Base-by-base conservation (phyloP, 2,329 filamentous ascomycete species). In the Epichloe sibirici region DNA sequence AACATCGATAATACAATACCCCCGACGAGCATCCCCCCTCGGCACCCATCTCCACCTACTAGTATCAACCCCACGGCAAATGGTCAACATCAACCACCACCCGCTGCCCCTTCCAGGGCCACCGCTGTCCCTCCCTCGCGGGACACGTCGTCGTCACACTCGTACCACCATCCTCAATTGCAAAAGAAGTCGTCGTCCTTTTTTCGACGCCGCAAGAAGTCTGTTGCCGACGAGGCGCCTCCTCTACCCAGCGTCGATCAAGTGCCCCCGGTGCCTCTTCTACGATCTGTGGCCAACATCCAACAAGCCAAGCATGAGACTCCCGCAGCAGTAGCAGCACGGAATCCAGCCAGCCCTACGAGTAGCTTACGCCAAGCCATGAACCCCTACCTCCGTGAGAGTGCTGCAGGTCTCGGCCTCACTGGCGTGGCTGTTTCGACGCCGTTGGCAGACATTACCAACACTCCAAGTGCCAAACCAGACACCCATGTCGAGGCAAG, bases 131-230 rank as follows among this genome's bases (percentile, higher is more conserved):
- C 77, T 38, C 74, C 77, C 2, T 75, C 76, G 4, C 69, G 77
- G 53, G 76, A 81, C 57, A 60, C 65, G 1, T 63, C 64, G 5
- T 68, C 69, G 28, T 69, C 69, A 23, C 67, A 70, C 51, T 75
- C 75, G 37, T 71, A 74, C 48, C 72, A 72, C 44, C 72, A 73
- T 15, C 73, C 75, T 53, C 69, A 72, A 21, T 71, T 96, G 49
- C 86, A 88, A 61, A 96, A 96, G 74, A 96, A 96, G 68, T 81
- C 88, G 4, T 94, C 91, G 1, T 91, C 89, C 0, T 97, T 98
- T 71, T 97, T 97, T 71, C 81, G 93, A 56, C 79, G 93, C 55
- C 81, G 90, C 57, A 97, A 97, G 78, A 94, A 91, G 77, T 95
- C 90, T 5, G 70, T 89, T 37, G 79, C 82, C 13, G 90, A 94